These are phyloP conservation scores for Castanospermum australe DNA, from an alignment of 306 rosid species.

Conservation along the genomic window DNA sequence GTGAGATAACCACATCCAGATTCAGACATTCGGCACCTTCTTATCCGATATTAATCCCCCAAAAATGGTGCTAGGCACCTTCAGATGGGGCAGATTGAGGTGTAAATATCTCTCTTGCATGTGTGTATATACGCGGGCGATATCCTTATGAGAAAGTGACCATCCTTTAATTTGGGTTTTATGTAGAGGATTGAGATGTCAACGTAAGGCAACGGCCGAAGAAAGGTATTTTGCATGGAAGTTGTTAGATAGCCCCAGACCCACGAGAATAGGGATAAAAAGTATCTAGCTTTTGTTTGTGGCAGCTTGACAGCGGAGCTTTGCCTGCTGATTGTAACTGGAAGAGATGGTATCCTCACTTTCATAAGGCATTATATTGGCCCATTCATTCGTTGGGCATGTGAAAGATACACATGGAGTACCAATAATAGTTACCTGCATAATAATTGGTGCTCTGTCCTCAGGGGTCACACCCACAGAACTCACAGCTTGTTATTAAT, in stretches of 20 bases:
- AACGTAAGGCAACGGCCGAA: too few species aligned
- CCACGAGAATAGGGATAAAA: not conserved
- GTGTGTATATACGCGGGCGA: not conserved
- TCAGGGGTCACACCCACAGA: not conserved
- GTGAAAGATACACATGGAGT: not conserved
- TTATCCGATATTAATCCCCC: too few species aligned
- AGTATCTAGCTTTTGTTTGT: constrained; percentile 1
- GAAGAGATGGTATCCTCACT: not conserved
- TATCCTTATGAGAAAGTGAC: not conserved
- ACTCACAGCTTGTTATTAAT: not conserved
- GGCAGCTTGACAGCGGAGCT: not conserved
- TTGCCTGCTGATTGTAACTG: not conserved
- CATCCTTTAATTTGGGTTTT: not conserved
- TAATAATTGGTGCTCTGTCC: not conserved
- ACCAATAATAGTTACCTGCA: not conserved
- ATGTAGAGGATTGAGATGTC: not conserved
- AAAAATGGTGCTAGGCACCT: too few species aligned
- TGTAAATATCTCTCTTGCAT: not conserved
- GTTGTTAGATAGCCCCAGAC: too few species aligned
- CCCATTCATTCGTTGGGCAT: not conserved
- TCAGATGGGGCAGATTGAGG: too few species aligned
- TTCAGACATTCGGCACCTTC: too few species aligned
- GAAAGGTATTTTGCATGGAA: too few species aligned
- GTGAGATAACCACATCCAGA: not conserved
- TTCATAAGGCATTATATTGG: not conserved